Conservation (phyloP, 345 rosid species). For the Brassica incana region DNA sequence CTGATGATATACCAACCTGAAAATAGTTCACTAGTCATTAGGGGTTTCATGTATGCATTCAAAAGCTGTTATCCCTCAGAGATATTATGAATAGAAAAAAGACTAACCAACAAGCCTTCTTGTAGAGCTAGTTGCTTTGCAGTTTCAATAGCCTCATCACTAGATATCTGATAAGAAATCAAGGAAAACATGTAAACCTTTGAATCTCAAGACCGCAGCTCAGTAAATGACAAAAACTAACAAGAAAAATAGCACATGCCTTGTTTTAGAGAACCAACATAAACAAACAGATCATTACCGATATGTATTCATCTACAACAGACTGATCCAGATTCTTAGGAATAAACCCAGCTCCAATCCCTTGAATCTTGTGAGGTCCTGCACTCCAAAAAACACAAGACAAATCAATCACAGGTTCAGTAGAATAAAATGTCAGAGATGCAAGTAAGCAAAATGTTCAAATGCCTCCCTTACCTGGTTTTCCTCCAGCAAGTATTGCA, state of each 20-base stretch:
- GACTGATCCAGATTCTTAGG: constrained; percentile 78
- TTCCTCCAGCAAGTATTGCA: constrained; percentile 83
- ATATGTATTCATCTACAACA: constrained; percentile 82
- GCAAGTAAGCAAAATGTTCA: background rate
- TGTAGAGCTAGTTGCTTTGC: constrained; percentile 94
- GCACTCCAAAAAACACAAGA: constrained; percentile 28
- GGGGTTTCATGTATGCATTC: constrained; percentile 1
- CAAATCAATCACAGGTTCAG: background rate
- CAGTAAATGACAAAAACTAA: background rate
- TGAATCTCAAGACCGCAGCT: background rate
- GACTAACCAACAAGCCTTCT: constrained; percentile 94
- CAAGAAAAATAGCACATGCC: background rate
- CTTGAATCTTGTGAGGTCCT: constrained; percentile 99
- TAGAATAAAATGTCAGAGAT: constrained; percentile 7
- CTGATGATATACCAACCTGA: constrained; percentile 98
- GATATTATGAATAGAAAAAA: background rate
- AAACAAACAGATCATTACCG: constrained; percentile 44
- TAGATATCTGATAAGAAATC: constrained; percentile 61
- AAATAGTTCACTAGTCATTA: background rate
- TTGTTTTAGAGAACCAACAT: background rate
- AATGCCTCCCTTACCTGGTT: constrained; percentile 55
- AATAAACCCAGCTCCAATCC: constrained; percentile 98
- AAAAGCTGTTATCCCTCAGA: background rate
- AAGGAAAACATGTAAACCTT: constrained; percentile 7
- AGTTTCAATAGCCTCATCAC: constrained; percentile 93